Evolutionary conservation across 306 rosid genomes (phyloP).

Genomic region (Quercus wislizeni): DNA sequence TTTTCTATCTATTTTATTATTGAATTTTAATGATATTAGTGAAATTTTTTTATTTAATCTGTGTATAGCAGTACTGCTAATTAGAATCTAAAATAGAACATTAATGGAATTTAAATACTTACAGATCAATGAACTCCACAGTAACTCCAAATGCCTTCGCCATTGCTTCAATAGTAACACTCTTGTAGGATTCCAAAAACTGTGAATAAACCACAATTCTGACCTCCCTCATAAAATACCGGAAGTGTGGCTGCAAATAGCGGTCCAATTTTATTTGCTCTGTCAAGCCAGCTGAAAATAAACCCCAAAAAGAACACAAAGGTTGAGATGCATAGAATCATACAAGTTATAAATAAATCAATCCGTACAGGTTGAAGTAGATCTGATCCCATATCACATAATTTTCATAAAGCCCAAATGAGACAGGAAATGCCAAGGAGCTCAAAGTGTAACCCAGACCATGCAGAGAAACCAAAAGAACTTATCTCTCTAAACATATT

Average conservation of each 20-base stretch:
- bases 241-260: constrained; percentile 86
- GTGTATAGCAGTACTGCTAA: too few species aligned
- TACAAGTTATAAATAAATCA: background rate
- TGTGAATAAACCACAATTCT: constrained; percentile 87
- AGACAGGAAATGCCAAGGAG: background rate
- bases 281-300: constrained; percentile 74
- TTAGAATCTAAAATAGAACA: background rate
- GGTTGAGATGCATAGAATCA: constrained; percentile 13
- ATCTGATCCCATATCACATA: background rate
- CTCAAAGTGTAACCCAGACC: background rate
- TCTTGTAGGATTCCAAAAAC: constrained; percentile 94
- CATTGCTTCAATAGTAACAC: constrained; percentile 96
- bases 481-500: too few species aligned
- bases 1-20: too few species aligned
- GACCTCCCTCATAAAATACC: constrained; percentile 94
- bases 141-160: constrained; percentile 97
- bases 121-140: constrained; percentile 90
- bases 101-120: constrained; percentile 33
- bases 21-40: too few species aligned
- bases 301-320: background rate
- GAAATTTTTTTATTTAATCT: too few species aligned
- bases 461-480: too few species aligned
- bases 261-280: constrained; percentile 93
- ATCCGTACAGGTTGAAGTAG: background rate
- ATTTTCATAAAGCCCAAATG: constrained; percentile 9